A percentile compares a stretch with the other conserved stretches of the same genome.
Conservation (phyloP, 1,139 yeast genomes). For the Sugiyamaella grinbergsii region DNA sequence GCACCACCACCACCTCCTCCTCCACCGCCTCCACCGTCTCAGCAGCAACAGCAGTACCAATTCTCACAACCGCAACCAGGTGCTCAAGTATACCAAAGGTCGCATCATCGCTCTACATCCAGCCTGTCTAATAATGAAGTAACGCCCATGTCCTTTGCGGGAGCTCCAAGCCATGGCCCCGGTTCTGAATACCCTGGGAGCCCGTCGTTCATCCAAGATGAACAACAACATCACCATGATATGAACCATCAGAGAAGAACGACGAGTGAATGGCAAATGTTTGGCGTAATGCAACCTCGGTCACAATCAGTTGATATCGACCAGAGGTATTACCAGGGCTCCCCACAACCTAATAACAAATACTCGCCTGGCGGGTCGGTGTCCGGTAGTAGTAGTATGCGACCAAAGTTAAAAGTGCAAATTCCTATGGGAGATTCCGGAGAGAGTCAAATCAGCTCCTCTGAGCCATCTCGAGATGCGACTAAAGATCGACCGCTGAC, state of each 20-base stretch:
- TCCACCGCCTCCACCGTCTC: constrained; percentile 1
- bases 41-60: constrained; percentile 12
- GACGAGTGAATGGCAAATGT: constrained; percentile 21
- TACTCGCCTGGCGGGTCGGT: constrained; percentile 15
- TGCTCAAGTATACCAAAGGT: constrained; percentile 1
- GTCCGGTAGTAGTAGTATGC: constrained; percentile 20
- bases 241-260: constrained; percentile 3
- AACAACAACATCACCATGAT: constrained; percentile 1
- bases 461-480: constrained; percentile 24
- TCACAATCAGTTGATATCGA: constrained; percentile 30
- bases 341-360: constrained; percentile 14
- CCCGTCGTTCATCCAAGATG: constrained; percentile 7
- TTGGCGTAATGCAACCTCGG: constrained; percentile 23
- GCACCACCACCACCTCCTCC: constrained; percentile 5
- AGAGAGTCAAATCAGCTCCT: constrained; percentile 29
- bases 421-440: constrained; percentile 41
- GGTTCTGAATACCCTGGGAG: constrained; percentile 12
- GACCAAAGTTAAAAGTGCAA: constrained; percentile 47
- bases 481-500: constrained; percentile 3
- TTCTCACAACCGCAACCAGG: constrained; percentile 2
- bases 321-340: constrained; percentile 14
- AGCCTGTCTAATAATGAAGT: constrained; percentile 9
- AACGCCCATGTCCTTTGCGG: not conserved
- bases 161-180: constrained; percentile 2
- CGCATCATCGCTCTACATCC: constrained; percentile 17